Evolutionary conservation across 1,139 yeast species (phyloP).

Genomic region (Pichia sp.): DNA sequence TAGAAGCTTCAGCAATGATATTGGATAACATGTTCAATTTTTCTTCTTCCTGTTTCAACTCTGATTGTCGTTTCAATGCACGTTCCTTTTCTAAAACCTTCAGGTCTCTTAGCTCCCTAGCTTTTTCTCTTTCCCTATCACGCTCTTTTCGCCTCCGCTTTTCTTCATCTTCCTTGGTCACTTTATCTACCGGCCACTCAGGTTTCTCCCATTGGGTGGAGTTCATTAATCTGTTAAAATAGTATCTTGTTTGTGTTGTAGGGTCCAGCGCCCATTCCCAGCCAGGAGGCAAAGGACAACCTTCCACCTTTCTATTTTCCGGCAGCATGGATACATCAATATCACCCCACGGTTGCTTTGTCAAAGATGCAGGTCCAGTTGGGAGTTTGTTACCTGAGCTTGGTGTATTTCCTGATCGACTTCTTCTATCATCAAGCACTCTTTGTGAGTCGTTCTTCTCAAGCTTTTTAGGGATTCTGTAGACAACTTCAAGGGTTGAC

Average conservation of each 20-base stretch:
- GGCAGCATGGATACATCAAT: constrained; percentile 18
- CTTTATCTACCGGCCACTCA: constrained; percentile 12
- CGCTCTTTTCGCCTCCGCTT: constrained; percentile 26
- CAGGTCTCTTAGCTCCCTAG: constrained; percentile 19
- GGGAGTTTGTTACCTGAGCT: constrained; percentile 13
- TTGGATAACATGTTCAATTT: constrained; percentile 22
- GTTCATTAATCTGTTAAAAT: constrained; percentile 46
- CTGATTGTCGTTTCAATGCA: constrained; percentile 22
- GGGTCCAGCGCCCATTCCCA: constrained; percentile 52
- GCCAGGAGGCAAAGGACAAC: constrained; percentile 43
- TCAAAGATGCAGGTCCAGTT: constrained; percentile 14
- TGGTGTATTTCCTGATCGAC: constrained; percentile 21
- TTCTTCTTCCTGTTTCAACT: constrained; percentile 23
- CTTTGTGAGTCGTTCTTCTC: constrained; percentile 12
- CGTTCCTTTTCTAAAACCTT: constrained; percentile 24
- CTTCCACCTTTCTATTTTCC: constrained; percentile 24
- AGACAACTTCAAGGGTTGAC: constrained; percentile 75
- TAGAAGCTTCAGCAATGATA: constrained; percentile 31
- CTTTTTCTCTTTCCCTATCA: constrained; percentile 29
- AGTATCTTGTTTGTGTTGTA: constrained; percentile 42
- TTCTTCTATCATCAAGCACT: constrained; percentile 35
- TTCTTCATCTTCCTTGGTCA: constrained; percentile 15
- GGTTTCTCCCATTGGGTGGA: constrained; percentile 62
- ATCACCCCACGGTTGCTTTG: constrained; percentile 18
- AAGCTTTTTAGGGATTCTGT: constrained; percentile 63